Percentiles rank a stretch among this genome's conserved stretches.
Evolutionary conservation across 495 filamentous ascomycete genomes (phyloP).

Genomic region (Penicillium mononematosum): DNA sequence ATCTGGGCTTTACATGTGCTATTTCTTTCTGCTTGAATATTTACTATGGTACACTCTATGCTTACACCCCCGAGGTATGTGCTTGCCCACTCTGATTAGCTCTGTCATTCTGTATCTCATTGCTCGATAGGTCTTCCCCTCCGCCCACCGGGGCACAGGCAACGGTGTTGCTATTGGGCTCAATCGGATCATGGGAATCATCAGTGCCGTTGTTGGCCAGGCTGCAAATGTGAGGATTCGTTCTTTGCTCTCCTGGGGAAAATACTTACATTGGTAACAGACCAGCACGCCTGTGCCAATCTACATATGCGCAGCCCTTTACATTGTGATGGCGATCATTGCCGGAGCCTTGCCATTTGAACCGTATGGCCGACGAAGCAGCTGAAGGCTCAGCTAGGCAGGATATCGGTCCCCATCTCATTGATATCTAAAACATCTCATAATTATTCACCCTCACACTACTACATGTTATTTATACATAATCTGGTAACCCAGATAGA

Average conservation of each 20-base stretch:
- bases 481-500: not conserved
- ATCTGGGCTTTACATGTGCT: constrained; percentile 63
- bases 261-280: not conserved
- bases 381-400: not conserved
- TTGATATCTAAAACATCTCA: not conserved
- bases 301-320: constrained; percentile 66
- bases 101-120: not conserved
- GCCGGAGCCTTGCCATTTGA: constrained; percentile 67
- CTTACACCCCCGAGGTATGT: constrained; percentile 51
- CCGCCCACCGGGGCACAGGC: constrained; percentile 67
- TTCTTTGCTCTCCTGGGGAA: not conserved
- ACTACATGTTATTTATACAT: not conserved
- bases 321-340: constrained; percentile 61
- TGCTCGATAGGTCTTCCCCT: constrained; percentile 44
- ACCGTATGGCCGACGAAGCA: constrained; percentile 66
- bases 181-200: constrained; percentile 71
- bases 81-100: not conserved
- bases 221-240: constrained; percentile 14
- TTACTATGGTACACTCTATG: constrained; percentile 72
- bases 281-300: constrained; percentile 51
- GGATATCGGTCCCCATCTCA: not conserved
- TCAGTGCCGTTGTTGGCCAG: constrained; percentile 64
- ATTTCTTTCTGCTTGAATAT: constrained; percentile 68
- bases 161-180: constrained; percentile 67
- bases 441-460: not conserved